Base-by-base conservation (phyloP, 2,329 filamentous ascomycete species). In the Arthrinium phaeospermum region DNA sequence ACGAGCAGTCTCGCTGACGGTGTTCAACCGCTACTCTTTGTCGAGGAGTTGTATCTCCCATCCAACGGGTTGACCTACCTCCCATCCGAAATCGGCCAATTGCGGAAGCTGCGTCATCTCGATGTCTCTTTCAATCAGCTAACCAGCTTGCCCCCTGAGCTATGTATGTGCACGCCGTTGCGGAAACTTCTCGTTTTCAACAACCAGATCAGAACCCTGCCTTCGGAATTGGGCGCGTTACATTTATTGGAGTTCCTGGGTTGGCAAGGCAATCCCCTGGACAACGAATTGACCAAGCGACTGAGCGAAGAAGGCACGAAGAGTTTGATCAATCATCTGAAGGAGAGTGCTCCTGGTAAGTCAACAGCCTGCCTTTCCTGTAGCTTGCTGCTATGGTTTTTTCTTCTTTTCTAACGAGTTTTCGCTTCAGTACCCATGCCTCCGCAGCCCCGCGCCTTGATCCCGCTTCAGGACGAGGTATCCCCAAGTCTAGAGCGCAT, bases 131-230 rank as follows among this genome's bases (percentile, higher is more conserved):
- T 92, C 84, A 99, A 99, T 82, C 90, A 96, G 74, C 87, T 99
- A 73, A 89, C 88, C 12, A 91, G 93, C 75, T 86, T 99, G 4
- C 96, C 96, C 0, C 90, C 93, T 30, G 96, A 99, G 85, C 91
- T 99, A 73, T 96, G 96, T 79, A 99, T 98, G 96, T 94, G 98
- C 78, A 96, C 95, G 41, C 96, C 95, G 77, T 86, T 99, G 71
- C 95, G 94, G 83, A 91, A 93, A 76, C 87, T 99, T 6, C 86
- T 95, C 41, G 86, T 98, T 2, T 98, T 98, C 81, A 95, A 98
- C 84, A 99, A 99, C 82, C 89, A 93, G 74, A 92, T 99, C 71
- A 90, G 90, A 74, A 91, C 90, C 30, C 86, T 99, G 37, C 96
- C 96, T 0, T 92, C 88, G 78, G 95, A 98, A 81, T 85, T 99